phyloP scores from a whole-genome alignment of 768 basidiomycete genomes.

The Lepiota venenata region DNA sequence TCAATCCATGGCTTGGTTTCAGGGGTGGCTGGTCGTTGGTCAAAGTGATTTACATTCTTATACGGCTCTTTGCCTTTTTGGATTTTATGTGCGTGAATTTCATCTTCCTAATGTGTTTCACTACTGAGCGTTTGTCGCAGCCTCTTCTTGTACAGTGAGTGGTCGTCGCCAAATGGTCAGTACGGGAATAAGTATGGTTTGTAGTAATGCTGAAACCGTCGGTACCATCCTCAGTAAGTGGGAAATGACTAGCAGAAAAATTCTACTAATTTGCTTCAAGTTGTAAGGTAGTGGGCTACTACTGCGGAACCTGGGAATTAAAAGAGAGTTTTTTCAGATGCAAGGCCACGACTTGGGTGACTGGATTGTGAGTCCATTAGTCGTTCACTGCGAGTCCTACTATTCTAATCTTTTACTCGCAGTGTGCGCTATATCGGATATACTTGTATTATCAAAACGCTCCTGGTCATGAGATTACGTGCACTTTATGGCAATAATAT shows the following conservation, averaged over 20 bases:
- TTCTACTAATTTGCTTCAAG: background rate
- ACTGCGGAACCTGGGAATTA: background rate
- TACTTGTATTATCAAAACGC: slow-evolving; percentile 6
- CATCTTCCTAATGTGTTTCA: background rate
- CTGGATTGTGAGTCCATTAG: slow-evolving; percentile 1
- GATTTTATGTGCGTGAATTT: background rate
- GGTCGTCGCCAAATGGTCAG: background rate
- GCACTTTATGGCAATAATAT: slow-evolving; percentile 2
- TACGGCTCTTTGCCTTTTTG: background rate
- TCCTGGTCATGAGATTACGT: slow-evolving; percentile 6
- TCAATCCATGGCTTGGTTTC: background rate
- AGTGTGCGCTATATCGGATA: slow-evolving; percentile 2
- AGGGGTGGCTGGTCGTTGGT: background rate
- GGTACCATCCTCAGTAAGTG: background rate
- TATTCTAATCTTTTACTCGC: background rate
- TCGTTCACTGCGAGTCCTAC: background rate
- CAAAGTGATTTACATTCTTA: slow-evolving; percentile 1
- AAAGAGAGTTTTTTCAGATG: background rate
- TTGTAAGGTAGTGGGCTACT: background rate
- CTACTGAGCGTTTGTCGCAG: background rate
- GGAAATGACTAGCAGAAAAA: background rate
- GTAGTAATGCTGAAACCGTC: background rate
- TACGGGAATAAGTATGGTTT: background rate
- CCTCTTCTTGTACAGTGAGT: slow-evolving; percentile 3
- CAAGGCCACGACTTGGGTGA: slow-evolving; percentile 5